phyloP scores from a whole-genome alignment of 2,329 filamentous ascomycete genomes.

The Claviceps sp. region DNA sequence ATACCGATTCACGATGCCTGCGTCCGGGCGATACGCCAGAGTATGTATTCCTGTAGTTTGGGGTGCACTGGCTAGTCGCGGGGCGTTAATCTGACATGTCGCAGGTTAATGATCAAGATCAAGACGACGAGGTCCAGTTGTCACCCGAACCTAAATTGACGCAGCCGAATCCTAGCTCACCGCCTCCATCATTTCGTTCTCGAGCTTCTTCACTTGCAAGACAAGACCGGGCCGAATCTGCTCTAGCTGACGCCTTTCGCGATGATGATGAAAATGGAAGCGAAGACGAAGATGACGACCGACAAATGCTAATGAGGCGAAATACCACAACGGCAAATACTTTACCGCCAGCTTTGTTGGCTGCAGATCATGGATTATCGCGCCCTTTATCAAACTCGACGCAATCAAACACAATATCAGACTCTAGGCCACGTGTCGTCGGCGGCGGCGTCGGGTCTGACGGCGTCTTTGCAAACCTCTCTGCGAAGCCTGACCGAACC shows the following conservation, averaged over 20 bases:
- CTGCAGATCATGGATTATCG: neutral
- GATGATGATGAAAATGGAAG: constrained; percentile 70
- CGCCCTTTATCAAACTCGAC: constrained; percentile 12
- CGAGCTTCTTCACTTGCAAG: constrained; percentile 48
- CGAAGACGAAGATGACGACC: constrained; percentile 63
- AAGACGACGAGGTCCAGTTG: constrained; percentile 27
- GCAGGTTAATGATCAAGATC: constrained; percentile 45
- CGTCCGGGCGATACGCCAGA: constrained; percentile 36
- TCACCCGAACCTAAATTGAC: constrained; percentile 16
- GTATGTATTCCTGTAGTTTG: constrained; percentile 23
- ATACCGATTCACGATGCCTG: constrained; percentile 29
- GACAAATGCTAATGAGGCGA: constrained; percentile 72
- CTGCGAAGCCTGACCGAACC: constrained; percentile 72
- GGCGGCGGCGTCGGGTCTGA: constrained; percentile 71
- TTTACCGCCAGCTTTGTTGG: constrained; percentile 6
- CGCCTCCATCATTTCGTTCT: constrained; percentile 79
- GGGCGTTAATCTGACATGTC: neutral
- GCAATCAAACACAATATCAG: constrained; percentile 16
- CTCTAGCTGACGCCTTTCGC: constrained; percentile 89
- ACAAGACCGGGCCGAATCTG: constrained; percentile 47
- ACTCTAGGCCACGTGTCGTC: constrained; percentile 38
- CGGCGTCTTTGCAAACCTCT: constrained; percentile 92
- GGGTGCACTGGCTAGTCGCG: too few species aligned
- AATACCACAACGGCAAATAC: constrained; percentile 24
- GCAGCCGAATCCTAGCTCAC: constrained; percentile 40